These are phyloP conservation scores for Dendrobium nobile DNA, from an alignment of 106 monocot genomes.

Conservation along the genomic window DNA sequence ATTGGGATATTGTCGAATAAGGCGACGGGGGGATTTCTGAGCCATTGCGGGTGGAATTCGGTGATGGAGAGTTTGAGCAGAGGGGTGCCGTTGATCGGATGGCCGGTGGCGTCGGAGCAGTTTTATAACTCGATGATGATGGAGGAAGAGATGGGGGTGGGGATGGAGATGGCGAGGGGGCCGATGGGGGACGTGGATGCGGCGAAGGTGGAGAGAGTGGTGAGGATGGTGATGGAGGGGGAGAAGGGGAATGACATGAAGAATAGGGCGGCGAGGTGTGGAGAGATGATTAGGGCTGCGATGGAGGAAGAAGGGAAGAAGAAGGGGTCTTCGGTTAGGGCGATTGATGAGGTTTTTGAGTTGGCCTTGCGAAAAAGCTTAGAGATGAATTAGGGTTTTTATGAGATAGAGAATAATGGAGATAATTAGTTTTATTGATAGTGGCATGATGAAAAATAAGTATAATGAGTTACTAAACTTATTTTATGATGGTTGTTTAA, in stretches of 20 bases:
- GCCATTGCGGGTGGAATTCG: constrained; percentile 74
- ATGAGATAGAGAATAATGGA: no score
- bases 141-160: constrained; percentile 25
- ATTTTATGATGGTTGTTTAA: no score
- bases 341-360: constrained; percentile 5
- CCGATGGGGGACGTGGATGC: constrained; percentile 3
- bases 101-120: constrained; percentile 35
- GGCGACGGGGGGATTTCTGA: constrained; percentile 35
- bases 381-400: no score
- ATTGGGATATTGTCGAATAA: constrained; percentile 25
- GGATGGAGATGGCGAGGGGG: constrained; percentile 26
- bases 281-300: constrained; percentile 13
- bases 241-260: constrained; percentile 9
- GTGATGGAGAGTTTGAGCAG: constrained; percentile 39
- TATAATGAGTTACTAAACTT: no score
- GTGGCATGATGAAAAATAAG: no score
- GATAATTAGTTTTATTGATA: no score
- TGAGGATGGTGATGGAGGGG: constrained; percentile 25
- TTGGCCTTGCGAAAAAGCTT: not conserved
- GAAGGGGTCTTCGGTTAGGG: constrained; percentile 12
- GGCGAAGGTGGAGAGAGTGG: constrained; percentile 8
- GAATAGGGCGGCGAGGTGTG: constrained; percentile 4
- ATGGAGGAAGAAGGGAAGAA: constrained; percentile 2
- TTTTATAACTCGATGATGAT: constrained; percentile 30
- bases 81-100: constrained; percentile 36